Base-by-base conservation (phyloP, 306 rosid genomes). In the Morella rubra region DNA sequence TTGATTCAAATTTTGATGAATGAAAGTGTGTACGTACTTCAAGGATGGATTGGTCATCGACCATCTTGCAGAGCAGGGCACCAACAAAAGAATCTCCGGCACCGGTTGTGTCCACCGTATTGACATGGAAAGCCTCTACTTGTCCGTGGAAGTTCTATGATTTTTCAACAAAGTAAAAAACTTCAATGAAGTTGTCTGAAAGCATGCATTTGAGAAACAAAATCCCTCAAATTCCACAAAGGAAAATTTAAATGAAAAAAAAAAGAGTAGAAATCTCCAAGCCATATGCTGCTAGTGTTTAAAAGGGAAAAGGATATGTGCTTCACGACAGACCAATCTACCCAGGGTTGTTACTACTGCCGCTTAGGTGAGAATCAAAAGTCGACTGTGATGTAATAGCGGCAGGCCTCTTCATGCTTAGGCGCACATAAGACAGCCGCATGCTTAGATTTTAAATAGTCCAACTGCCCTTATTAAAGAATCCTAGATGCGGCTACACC, bases 11-110 rank as follows among this genome's bases (percentile, higher is more conserved):
- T 15, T 13, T 14, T 32, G n/a, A 41, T 46, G 70, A 41, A 65
- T 65, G 47, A 27, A 60, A 24, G 45, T 44, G 40, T 45, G 45
- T 62, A 76, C 86, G 80, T 81, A 92, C 98, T 56, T 89, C 89
- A 60, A 95, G 91, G 44, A 95, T 79, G 52, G 98, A 88, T 73
- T 88, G 97, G 77, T 95, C 97, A 59, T 92, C 98, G 0, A 95
- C 98, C 65, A 95, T 85, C 80, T 90, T 95, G 80, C 72, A 41
- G 45, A 95, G 79, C 1, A 95, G 71, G 8, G 98, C 97, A 54
- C 98, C 98, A 7, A 92, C 91, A 72, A 89, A 95, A 4, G 98
- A 61, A 84, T 95, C 98, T 42, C 98, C 98, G 8, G 98, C 98
- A 8, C 98, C 98, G 15, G 98, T 95, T 37, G 98, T 95, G 64